Evolutionary conservation across 208 protist species (phyloP).

Genomic region (Leishmania gerbilli): DNA sequence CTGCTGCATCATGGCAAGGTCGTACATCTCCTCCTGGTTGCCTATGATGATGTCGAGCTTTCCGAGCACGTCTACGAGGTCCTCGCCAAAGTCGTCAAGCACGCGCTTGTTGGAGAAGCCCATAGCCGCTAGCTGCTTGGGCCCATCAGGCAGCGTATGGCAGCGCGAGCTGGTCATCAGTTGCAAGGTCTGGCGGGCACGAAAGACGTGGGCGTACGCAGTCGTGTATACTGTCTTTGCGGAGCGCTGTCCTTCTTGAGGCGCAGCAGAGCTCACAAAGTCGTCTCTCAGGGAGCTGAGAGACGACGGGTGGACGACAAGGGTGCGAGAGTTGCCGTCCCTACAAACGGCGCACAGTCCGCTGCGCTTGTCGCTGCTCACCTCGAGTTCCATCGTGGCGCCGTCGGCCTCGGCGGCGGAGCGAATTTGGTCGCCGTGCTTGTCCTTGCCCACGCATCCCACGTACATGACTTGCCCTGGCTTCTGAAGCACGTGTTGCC

Average conservation of each 20-base stretch:
- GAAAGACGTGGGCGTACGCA: conserved; percentile 91
- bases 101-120: conserved; percentile 93
- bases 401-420: conserved; percentile 84
- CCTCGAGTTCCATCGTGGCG: conserved; percentile 83
- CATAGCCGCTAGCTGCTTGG: conserved; percentile 78
- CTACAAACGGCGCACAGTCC: conserved; percentile 98
- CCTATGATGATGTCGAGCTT: conserved; percentile 93
- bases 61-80: conserved; percentile 63
- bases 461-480: conserved; percentile 93
- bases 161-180: conserved; percentile 59
- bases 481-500: conserved; percentile 45
- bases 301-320: conserved; percentile 97
- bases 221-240: conserved; percentile 65
- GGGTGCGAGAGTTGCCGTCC: conserved; percentile 90
- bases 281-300: conserved; percentile 94
- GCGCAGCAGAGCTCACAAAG: conserved; percentile 78
- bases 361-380: conserved; percentile 83
- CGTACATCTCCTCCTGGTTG: conserved; percentile 89
- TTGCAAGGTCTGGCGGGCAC: conserved; percentile 43
- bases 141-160: conserved; percentile 28
- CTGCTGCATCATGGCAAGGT: conserved; percentile 55
- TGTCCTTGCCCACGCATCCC: conserved; percentile 97
- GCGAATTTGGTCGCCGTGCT: conserved; percentile 88
- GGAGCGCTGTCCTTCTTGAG: conserved; percentile 31
- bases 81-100: conserved; percentile 86